Conservation (phyloP, 176 grass and related monocot species). For the Triticum timopheevii region DNA sequence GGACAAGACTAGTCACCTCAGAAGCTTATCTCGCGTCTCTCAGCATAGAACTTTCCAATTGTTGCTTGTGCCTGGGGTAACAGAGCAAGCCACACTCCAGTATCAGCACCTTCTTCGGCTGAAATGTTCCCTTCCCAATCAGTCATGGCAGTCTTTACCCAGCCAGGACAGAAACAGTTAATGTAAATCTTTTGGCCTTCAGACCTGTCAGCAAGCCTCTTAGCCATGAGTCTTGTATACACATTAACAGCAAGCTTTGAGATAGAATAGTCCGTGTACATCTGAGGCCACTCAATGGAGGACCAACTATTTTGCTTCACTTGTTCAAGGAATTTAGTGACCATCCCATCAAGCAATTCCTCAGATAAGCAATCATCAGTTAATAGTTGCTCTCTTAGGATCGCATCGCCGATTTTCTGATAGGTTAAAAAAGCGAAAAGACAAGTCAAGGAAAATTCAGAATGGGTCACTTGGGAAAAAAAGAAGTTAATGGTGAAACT, state of each 20-base stretch:
- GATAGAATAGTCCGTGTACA: slow-evolving; percentile 82
- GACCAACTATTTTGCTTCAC: slow-evolving; percentile 63
- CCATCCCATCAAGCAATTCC: slow-evolving; percentile 71
- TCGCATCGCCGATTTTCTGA: slow-evolving; percentile 63
- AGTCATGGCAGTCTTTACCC: slow-evolving; percentile 97
- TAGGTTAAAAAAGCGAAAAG: neutral
- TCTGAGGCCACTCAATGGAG: slow-evolving; percentile 66
- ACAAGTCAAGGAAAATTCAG: neutral
- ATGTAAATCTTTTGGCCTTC: slow-evolving; percentile 70
- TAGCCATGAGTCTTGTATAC: slow-evolving; percentile 64
- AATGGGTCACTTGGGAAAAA: neutral
- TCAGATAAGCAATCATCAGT: slow-evolving; percentile 64
- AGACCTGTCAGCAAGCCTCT: slow-evolving; percentile 36
- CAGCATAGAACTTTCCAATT: slow-evolving; percentile 76
- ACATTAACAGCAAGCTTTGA: slow-evolving; percentile 90
- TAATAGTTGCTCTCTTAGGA: slow-evolving; percentile 59
- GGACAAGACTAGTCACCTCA: slow-evolving; percentile 35
- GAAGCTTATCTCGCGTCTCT: slow-evolving; percentile 85
- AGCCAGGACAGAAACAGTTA: slow-evolving; percentile 95
- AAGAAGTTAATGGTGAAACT: neutral
- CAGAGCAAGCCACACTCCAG: slow-evolving; percentile 67
- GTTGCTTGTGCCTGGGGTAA: slow-evolving; percentile 39
- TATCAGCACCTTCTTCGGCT: slow-evolving; percentile 81
- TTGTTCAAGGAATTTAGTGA: slow-evolving; percentile 64
- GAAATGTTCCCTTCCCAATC: slow-evolving; percentile 86